Percentiles rank a stretch among this genome's conserved stretches.
Evolutionary conservation across 2,329 filamentous ascomycete species (phyloP).

Genomic region (Alternaria burnsii): DNA sequence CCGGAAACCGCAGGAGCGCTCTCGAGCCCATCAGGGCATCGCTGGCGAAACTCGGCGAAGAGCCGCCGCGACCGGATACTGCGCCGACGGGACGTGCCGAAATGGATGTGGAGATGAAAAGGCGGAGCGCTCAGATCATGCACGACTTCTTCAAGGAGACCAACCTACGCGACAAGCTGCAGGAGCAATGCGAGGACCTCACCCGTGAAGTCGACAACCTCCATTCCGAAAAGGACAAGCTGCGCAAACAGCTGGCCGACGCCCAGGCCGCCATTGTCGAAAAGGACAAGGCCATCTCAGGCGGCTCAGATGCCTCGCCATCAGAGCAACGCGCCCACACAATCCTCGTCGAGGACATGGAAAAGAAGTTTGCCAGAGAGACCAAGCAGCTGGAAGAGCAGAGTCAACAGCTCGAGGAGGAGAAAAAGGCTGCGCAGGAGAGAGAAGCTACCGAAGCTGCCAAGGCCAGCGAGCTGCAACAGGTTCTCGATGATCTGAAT

Average conservation of each 20-base stretch:
- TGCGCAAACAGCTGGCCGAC: constrained; percentile 45
- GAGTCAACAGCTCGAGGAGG: constrained; percentile 42
- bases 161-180: constrained; percentile 46
- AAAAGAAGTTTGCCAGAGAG: constrained; percentile 47
- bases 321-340: constrained; percentile 33
- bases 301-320: constrained; percentile 21
- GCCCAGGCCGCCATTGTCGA: constrained; percentile 42
- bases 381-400: constrained; percentile 44
- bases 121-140: constrained; percentile 48
- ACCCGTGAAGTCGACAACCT: constrained; percentile 43
- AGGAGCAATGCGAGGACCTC: constrained; percentile 48
- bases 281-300: constrained; percentile 42
- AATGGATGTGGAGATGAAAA: constrained; percentile 42
- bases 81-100: constrained; percentile 44
- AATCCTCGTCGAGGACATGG: constrained; percentile 44
- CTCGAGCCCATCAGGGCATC: constrained; percentile 41
- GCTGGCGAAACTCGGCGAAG: constrained; percentile 42
- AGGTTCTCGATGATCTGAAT: constrained; percentile 47
- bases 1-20: constrained; percentile 37
- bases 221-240: constrained; percentile 40
- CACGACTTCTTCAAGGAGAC: constrained; percentile 53
- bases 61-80: constrained; percentile 41
- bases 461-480: constrained; percentile 46
- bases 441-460: constrained; percentile 44
- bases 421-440: constrained; percentile 42